Base-by-base conservation (phyloP, 202 grass and related monocot genomes). In the Musa balbisiana region DNA sequence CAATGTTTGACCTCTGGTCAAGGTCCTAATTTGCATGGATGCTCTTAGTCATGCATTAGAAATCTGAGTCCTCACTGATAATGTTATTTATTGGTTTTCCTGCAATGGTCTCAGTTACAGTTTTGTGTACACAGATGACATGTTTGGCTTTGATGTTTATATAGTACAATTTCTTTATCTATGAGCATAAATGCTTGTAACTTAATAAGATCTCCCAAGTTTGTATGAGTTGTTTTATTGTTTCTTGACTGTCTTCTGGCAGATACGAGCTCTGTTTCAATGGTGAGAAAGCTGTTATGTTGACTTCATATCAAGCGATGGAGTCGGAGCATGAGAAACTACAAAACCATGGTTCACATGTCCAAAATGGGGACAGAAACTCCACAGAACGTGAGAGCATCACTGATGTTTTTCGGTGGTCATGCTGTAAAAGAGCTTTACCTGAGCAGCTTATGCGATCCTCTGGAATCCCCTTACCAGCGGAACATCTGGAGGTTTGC, bases 211-310 rank as follows among this genome's bases (percentile, higher is more conserved):
- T 51, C 11, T 51, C 15, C 0, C 17, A 3, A 58, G 13, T 25
- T 14, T 33, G 27, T 15, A 67, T 67, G 12, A 16, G 26, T 67
- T 33, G 8, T 51, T 25, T 19, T 70, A 51, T 51, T 70, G 50
- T n/a, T 53, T 3, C 2, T 76, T 26, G 4, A 25, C 26, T 55
- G 83, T 76, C 33, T 81, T 79, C 62, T 60, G 58, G 78, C 82
- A 98, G 94, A 80, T 98, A 98, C 15, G 94, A 98, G 78, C 75
- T 98, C 52, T 98, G 90, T 75, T 98, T 83, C 59, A 86, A 71
- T 24, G 95, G 91, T 54, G 95, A 98, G 73, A 98, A 76, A 74
- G 59, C 84, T 53, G 63, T 67, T 26, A 82, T 72, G 54, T 82
- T 73, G 77, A 86, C 51, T 43, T 72, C 80, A 59, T 68, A 64